Conservation (phyloP, 805 yeast genomes). For the Candida glaebosa region DNA sequence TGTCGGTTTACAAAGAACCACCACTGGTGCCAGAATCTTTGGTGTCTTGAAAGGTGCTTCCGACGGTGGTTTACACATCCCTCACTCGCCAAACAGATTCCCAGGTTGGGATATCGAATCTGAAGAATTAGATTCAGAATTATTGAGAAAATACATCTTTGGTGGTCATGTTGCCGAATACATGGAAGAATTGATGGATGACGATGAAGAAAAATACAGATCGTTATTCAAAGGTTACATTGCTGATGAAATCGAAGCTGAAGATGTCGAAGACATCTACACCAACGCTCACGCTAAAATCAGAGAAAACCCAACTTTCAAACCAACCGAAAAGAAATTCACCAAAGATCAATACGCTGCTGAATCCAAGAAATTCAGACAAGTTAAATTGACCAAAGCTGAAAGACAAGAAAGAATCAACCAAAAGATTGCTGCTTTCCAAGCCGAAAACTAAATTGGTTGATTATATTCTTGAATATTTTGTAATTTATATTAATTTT, state of each 20-base stretch:
- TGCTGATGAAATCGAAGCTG: constrained; percentile 96
- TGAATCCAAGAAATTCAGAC: constrained; percentile 89
- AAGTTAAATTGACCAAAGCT: constrained; percentile 81
- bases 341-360: constrained; percentile 98
- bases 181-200: constrained; percentile 99
- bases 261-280: constrained; percentile 94
- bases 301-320: constrained; percentile 93
- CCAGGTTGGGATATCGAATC: constrained; percentile 99
- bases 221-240: constrained; percentile 94
- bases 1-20: constrained; percentile 99
- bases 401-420: constrained; percentile 87
- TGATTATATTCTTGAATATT: not conserved
- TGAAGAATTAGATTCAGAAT: constrained; percentile 97
- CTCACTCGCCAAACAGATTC: constrained; percentile 99
- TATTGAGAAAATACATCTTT: constrained; percentile 97
- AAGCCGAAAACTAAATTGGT: constrained; percentile 43
- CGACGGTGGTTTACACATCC: constrained; percentile 99
- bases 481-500: no score
- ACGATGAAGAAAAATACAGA: constrained; percentile 99
- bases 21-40: constrained; percentile 99
- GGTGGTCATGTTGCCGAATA: constrained; percentile 99
- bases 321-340: constrained; percentile 88
- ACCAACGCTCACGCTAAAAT: constrained; percentile 89
- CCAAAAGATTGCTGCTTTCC: constrained; percentile 91
- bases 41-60: constrained; percentile 99